These are phyloP conservation scores for Sungouiozyma intestinalis DNA, from an alignment of 805 yeast genomes.

Conservation along the genomic window DNA sequence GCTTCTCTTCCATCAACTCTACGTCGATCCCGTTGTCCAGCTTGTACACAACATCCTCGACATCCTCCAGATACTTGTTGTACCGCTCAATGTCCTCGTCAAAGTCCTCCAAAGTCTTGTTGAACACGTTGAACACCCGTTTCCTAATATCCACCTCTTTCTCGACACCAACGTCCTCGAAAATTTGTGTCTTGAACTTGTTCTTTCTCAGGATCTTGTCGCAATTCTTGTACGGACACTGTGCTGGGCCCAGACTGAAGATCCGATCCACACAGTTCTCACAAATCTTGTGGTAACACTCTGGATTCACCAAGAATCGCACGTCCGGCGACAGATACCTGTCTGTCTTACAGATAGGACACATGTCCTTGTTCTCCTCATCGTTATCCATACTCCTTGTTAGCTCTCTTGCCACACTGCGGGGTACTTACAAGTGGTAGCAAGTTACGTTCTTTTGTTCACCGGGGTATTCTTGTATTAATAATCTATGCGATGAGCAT, in stretches of 20 bases:
- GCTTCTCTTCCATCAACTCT: constrained; percentile 54
- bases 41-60: constrained; percentile 74
- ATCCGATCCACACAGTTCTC: constrained; percentile 95
- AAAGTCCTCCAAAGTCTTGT: constrained; percentile 72
- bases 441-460: too few relatives aligned
- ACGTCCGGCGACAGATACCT: constrained; percentile 88
- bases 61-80: constrained; percentile 71
- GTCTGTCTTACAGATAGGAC: constrained; percentile 96
- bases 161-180: constrained; percentile 85
- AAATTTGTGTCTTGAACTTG: constrained; percentile 83
- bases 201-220: constrained; percentile 78
- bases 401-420: too few relatives aligned
- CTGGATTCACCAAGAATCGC: constrained; percentile 87
- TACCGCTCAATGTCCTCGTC: constrained; percentile 41
- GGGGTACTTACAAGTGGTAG: too few relatives aligned
- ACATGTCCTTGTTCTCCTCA: constrained; percentile 64
- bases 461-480: too few relatives aligned
- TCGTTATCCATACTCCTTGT: constrained; percentile 31
- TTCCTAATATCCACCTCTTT: constrained; percentile 85
- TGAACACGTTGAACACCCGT: constrained; percentile 65
- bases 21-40: constrained; percentile 59
- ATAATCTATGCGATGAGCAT: not conserved
- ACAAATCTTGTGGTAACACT: constrained; percentile 96
- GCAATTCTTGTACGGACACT: constrained; percentile 91
- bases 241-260: constrained; percentile 89